Percentiles rank a stretch among this genome's conserved stretches.
These are phyloP conservation scores for Plantago elongata DNA, from an alignment of 257 asterid species.

Conservation along the genomic window DNA sequence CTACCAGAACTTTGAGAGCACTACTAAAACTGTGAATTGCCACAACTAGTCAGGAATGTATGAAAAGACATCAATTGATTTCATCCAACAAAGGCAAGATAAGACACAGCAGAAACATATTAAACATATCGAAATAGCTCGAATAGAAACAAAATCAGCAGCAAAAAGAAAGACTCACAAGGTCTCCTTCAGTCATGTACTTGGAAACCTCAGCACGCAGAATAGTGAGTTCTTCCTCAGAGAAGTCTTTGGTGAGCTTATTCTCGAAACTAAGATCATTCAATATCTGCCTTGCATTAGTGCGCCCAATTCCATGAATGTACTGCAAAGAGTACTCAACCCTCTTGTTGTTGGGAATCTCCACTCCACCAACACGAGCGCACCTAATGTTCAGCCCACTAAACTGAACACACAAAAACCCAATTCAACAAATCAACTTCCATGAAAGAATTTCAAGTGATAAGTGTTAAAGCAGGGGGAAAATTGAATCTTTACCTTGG, in stretches of 20 bases:
- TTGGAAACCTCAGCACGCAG: conserved; percentile 90
- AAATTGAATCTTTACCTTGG: conserved; percentile 42
- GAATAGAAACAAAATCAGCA: background rate
- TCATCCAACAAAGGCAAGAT: background rate
- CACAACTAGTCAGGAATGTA: too few species aligned
- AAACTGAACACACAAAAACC: conserved; percentile 31
- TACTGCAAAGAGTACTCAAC: conserved; percentile 86
- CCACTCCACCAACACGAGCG: conserved; percentile 99
- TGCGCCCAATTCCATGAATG: conserved; percentile 94
- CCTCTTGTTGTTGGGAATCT: conserved; percentile 92
- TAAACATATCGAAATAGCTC: background rate
- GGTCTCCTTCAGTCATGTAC: conserved; percentile 95
- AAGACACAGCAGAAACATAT: background rate
- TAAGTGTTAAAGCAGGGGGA: background rate
- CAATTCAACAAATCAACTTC: background rate
- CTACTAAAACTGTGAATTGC: too few species aligned
- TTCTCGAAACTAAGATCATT: conserved; percentile 69
- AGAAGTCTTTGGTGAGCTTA: conserved; percentile 68
- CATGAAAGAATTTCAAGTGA: background rate
- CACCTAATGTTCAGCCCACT: conserved; percentile 74
- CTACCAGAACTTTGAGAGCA: too few species aligned
- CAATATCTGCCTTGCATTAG: conserved; percentile 57
- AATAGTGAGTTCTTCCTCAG: conserved; percentile 86
- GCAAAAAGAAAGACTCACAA: conserved; percentile 35
- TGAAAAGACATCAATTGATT: too few species aligned